phyloP scores from a whole-genome alignment of 768 basidiomycete species.

The Kondoa subrosea region DNA sequence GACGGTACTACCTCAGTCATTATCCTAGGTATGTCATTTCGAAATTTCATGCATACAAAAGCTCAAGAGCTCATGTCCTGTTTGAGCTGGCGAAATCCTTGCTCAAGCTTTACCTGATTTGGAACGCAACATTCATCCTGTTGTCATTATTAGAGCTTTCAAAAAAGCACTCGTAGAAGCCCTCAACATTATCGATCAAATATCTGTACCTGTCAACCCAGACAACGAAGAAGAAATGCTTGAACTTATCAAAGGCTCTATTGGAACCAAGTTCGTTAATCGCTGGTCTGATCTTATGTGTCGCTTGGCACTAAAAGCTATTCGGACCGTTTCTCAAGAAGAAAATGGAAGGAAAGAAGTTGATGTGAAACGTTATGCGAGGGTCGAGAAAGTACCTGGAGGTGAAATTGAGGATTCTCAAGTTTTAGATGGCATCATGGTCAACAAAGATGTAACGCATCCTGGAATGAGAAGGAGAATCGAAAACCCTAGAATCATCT shows the following conservation, averaged over 20 bases:
- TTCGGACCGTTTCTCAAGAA: slow-evolving; percentile 55
- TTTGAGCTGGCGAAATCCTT: slow-evolving; percentile 83
- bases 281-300: slow-evolving; percentile 99
- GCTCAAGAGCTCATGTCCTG: background rate
- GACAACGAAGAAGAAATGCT: slow-evolving; percentile 80
- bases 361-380: slow-evolving; percentile 93
- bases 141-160: slow-evolving; percentile 95
- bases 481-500: slow-evolving; percentile 65
- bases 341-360: slow-evolving; percentile 58
- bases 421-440: slow-evolving; percentile 78
- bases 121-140: slow-evolving; percentile 93
- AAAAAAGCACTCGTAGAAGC: slow-evolving; percentile 89
- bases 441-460: slow-evolving; percentile 98
- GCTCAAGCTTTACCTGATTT: slow-evolving; percentile 84
- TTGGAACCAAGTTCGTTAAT: slow-evolving; percentile 92
- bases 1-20: slow-evolving; percentile 98
- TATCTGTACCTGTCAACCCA: slow-evolving; percentile 79
- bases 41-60: no score
- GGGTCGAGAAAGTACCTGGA: slow-evolving; percentile 93
- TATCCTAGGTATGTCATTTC: slow-evolving; percentile 57
- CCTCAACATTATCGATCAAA: slow-evolving; percentile 66
- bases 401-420: slow-evolving; percentile 86
- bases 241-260: slow-evolving; percentile 88
- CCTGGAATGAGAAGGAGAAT: slow-evolving; percentile 89
- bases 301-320: slow-evolving; percentile 75